Base-by-base conservation (phyloP, 306 rosid genomes). In the Vigna hirtella region DNA sequence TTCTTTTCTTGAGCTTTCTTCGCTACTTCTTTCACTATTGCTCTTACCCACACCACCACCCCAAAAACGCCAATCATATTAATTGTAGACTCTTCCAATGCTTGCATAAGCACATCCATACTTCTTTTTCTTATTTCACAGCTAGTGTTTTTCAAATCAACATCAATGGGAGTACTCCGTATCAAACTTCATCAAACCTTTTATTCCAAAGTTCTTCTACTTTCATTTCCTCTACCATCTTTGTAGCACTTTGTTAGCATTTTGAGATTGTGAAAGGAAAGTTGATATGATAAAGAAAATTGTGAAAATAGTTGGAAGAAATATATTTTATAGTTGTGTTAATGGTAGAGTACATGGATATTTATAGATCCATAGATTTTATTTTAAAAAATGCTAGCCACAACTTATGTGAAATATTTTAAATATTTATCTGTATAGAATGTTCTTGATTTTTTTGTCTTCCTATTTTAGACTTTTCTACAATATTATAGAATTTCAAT, bases 11-110 rank as follows among this genome's bases (percentile, higher is more conserved):
- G 4, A 14, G 43, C 53, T 28, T 30, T 16, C 22, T 43, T 61
- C 11, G 59, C 70, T 28, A 61, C 67, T 74, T 74, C 59, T 34
- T 62, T 49, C 4, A 75, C 30, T 48, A 63, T 72, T 75, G 59
- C 43, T 74, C 59, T 74, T 74, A 17, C 70, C 70, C 6, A 74
- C 79, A 61, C 79, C 79, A 16, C 51, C 70, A n/a, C 7, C 13
- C 52, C 72, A 72, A 3, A 22, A 24, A 75, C 20, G 9, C 79
- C 79, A 62, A 75, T 34, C 72, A 63, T 48, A 12, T 47, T 75
- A 28, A 75, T 18, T 2, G 79, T 63, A 16, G 79, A 75, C 4
- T 75, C 72, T 49, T 75, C 63, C 18, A 75, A 38, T 49, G 57
- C 13, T 62, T 49, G 6, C 71, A 75, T 75, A 62, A 75, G 18